Conservation (phyloP, 2,329 filamentous ascomycete genomes). For the Stagonosporopsis cucurbitacearum region DNA sequence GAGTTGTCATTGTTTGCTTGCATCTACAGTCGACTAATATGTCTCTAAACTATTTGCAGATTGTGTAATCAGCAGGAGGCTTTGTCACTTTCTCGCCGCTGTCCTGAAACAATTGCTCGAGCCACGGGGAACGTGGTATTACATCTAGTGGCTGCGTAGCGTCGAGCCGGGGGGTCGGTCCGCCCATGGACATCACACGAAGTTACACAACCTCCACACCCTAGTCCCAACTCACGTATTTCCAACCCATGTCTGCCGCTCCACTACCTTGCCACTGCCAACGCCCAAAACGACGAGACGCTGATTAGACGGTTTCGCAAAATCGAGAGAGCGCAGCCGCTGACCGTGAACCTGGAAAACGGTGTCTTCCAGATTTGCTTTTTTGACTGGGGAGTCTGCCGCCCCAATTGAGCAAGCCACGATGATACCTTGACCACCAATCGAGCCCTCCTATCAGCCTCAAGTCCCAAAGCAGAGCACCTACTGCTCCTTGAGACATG, state of each 20-base stretch:
- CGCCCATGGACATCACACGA: constrained; percentile 1
- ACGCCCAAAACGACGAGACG: constrained; percentile 27
- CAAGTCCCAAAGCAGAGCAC: constrained; percentile 15
- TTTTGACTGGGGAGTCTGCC: constrained; percentile 13
- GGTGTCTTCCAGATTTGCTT: constrained; percentile 26
- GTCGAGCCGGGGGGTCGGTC: not conserved
- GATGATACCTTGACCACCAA: constrained; percentile 32
- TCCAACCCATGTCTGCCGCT: constrained; percentile 9
- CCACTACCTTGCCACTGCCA: constrained; percentile 18
- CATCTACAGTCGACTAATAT: not conserved
- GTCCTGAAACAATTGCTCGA: constrained; percentile 19
- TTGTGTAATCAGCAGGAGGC: not conserved
- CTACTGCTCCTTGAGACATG: constrained; percentile 19
- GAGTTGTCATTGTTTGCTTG: not conserved
- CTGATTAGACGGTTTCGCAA: constrained; percentile 19
- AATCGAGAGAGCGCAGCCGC: constrained; percentile 30
- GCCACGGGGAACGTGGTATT: constrained; percentile 24
- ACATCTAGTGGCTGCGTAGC: constrained; percentile 10
- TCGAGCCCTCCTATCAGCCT: constrained; percentile 26
- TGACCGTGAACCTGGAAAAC: constrained; percentile 34
- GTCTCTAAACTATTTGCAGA: not conserved
- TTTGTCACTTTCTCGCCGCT: constrained; percentile 9
- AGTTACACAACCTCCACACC: constrained; percentile 7
- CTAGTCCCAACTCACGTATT: not conserved
- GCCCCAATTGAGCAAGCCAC: constrained; percentile 25